Evolutionary conservation across 306 rosid species (phyloP).

Genomic region (Castanospermum australe): DNA sequence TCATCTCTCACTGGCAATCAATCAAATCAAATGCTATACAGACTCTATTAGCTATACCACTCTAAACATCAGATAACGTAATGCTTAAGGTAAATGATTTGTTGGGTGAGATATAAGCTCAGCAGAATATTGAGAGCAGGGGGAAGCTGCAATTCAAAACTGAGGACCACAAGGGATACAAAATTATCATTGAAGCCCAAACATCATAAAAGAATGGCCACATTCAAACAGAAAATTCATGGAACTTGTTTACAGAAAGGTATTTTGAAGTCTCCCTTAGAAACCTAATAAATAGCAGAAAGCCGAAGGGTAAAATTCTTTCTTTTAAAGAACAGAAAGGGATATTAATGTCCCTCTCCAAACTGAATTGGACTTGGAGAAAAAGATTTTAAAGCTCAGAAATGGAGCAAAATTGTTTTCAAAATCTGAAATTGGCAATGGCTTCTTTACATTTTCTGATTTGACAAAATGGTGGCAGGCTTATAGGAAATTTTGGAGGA

Average conservation of each 20-base stretch:
- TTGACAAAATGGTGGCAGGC: not conserved
- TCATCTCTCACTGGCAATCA: not conserved
- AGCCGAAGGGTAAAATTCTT: not conserved
- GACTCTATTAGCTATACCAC: not conserved
- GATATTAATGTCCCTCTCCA: not conserved
- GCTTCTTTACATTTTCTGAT: not conserved
- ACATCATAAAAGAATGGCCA: not conserved
- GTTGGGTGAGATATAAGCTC: not conserved
- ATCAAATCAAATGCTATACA: constrained; percentile 4
- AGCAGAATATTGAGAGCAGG: not conserved
- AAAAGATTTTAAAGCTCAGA: not conserved
- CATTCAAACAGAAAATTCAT: not conserved
- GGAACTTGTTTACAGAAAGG: not conserved
- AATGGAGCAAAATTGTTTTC: not conserved
- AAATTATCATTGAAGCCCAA: not conserved
- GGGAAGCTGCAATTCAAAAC: not conserved
- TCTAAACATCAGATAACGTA: not conserved
- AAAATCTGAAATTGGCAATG: not conserved
- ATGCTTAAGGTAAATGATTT: not conserved
- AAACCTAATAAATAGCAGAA: not conserved
- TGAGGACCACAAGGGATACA: not conserved
- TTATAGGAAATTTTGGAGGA: not conserved
- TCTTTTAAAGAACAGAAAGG: not conserved
- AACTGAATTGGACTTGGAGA: not conserved
- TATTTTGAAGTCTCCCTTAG: not conserved